A percentile compares a stretch with the other conserved stretches of the same genome.
phyloP scores from a whole-genome alignment of 1,284 basidiomycete genomes.

The Rhodofomes roseus region DNA sequence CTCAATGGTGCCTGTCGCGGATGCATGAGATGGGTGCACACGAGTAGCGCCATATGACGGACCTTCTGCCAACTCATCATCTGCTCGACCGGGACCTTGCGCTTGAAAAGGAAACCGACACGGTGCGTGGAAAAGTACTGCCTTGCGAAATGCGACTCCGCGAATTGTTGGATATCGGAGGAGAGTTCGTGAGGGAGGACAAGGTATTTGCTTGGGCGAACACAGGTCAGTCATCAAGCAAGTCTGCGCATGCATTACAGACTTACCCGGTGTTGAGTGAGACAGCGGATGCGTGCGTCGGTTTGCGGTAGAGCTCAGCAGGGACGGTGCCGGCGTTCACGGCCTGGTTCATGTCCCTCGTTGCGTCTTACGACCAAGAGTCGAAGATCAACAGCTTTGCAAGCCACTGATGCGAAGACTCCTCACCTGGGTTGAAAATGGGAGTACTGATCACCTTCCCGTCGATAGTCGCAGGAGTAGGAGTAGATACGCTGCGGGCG shows the following conservation, averaged over 20 bases:
- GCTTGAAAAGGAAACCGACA: conserved; percentile 78
- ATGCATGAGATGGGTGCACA: background rate
- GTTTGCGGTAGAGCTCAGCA: conserved; percentile 37
- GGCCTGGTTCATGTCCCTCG: conserved; percentile 67
- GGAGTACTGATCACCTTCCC: conserved; percentile 66
- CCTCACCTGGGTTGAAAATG: conserved; percentile 57
- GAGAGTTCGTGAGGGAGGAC: conserved; percentile 75
- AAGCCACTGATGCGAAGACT: background rate
- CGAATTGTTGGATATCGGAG: conserved; percentile 81
- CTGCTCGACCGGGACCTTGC: conserved; percentile 75
- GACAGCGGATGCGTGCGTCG: conserved; percentile 30
- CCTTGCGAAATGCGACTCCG: conserved; percentile 77
- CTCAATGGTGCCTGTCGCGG: conserved; percentile 52
- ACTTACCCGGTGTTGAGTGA: conserved; percentile 65
- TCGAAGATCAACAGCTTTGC: background rate
- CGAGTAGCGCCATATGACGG: background rate
- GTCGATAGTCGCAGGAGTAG: conserved; percentile 19
- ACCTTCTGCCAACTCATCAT: conserved; percentile 92
- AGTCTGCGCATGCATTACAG: background rate
- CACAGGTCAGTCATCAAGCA: background rate
- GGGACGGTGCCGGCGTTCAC: conserved; percentile 57
- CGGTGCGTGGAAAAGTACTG: conserved; percentile 88
- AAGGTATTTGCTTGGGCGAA: conserved; percentile 50
- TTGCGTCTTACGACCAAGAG: conserved; percentile 66
- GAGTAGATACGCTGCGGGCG: conserved; percentile 16